Base-by-base conservation (phyloP, 2,329 filamentous ascomycete genomes). In the Fusarium sp. region DNA sequence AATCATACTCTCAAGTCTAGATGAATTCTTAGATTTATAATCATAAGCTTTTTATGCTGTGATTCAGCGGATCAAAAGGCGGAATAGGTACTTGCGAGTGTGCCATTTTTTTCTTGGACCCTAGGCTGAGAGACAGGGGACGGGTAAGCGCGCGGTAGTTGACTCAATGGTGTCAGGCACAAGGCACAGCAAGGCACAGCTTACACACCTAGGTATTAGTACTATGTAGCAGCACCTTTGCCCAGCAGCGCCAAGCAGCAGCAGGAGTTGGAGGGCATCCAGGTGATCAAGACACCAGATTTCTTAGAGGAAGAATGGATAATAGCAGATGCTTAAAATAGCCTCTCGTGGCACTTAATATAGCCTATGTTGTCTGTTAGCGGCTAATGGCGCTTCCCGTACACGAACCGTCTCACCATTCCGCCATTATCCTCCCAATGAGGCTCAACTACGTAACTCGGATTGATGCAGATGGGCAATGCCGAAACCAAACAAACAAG, bases 91-190 rank as follows among this genome's bases (percentile, higher is more conserved):
- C 25, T 27, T 27, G 6, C 25, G 25, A 27, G 25, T 27, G 25
- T 27, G 25, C 25, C 25, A 27, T 27, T 6, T 27, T 27, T 27
- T 27, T 27, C 25, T 27, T 27, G 25, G 25, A 27, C 25, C 25
- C 25, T 27, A 27, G 25, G 25, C 25, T 27, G 17, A 54, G 47
- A 32, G 47, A 54, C 47, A 54, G 47, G 47, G 47, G 47, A 32
- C 47, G 11, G 27, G 35, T 74, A 74, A 72, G 72, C 72, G 72
- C 72, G 72, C 72, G 72, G 72, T 62, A 75, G 72, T 75, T 71
- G 66, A 58, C 22, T 58, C 56, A 27, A 58, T 58, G 33, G 56
- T 58, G 54, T 20, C 43, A 52, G 59, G 59, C 43, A 63, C 45
- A 58, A 38, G 33, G 33, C 22, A 37, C 33, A 27, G 35, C 20